These are phyloP conservation scores for Acorus calamus DNA, from an alignment of 106 monocot species.

Conservation along the genomic window DNA sequence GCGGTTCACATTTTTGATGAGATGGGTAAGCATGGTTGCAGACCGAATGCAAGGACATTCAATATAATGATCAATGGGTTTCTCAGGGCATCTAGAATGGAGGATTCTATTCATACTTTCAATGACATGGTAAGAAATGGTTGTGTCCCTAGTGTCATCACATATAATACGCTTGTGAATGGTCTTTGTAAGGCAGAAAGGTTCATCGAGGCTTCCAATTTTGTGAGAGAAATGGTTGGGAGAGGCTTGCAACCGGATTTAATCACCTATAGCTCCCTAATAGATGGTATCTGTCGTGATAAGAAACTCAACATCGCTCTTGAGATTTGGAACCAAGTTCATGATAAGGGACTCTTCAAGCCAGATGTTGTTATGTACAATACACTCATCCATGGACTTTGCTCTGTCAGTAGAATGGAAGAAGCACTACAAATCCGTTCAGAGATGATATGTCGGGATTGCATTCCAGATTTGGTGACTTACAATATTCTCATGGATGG, in stretches of 20 bases:
- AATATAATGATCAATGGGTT: conserved; percentile 72
- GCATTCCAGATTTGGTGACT: conserved; percentile 59
- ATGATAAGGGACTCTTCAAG: conserved; percentile 26
- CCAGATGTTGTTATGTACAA: conserved; percentile 61
- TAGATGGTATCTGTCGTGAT: conserved; percentile 74
- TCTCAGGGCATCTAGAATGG: conserved; percentile 25
- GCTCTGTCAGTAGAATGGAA: conserved; percentile 44
- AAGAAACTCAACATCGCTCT: conserved; percentile 64
- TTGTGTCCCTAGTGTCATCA: conserved; percentile 54
- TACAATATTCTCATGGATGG: conserved; percentile 84
- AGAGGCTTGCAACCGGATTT: conserved; percentile 69
- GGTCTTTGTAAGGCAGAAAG: conserved; percentile 63
- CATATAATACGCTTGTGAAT: conserved; percentile 77
- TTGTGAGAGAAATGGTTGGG: conserved; percentile 74
- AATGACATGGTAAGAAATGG: conserved; percentile 31
- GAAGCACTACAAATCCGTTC: conserved; percentile 44
- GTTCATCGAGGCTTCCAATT: conserved; percentile 49
- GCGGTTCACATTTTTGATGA: conserved; percentile 42
- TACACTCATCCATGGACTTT: conserved; percentile 79
- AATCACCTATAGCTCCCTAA: conserved; percentile 64
- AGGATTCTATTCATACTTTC: conserved; percentile 28
- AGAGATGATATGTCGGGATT: conserved; percentile 47
- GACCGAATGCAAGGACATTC: conserved; percentile 48
- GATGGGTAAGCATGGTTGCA: conserved; percentile 44
- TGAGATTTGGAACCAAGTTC: conserved; percentile 45